Conservation (phyloP, 495 filamentous ascomycete species). For the Aspergillus sclerotioniger region DNA sequence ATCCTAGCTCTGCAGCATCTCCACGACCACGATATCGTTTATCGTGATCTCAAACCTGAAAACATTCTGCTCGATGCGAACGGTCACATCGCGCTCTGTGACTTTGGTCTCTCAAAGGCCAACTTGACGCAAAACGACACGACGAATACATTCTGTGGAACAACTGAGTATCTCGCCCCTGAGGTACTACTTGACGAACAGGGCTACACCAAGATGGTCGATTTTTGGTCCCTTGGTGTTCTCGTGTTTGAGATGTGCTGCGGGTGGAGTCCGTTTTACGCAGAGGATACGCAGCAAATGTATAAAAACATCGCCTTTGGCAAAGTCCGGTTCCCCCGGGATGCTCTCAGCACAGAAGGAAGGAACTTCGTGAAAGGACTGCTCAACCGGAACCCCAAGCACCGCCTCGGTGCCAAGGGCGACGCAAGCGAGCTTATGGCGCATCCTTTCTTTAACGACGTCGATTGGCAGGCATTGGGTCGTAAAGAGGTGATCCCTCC, state of each 20-base stretch:
- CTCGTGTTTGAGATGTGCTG: constrained; percentile 99
- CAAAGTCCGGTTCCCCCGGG: constrained; percentile 93
- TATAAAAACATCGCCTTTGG: constrained; percentile 99
- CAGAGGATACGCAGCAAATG: constrained; percentile 99
- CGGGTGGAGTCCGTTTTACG: constrained; percentile 98
- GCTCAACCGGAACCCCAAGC: constrained; percentile 94
- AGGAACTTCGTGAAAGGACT: constrained; percentile 97
- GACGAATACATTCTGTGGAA: constrained; percentile 98
- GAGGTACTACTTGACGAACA: constrained; percentile 94
- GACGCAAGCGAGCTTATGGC: constrained; percentile 94
- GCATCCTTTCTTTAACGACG: constrained; percentile 90
- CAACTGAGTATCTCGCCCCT: constrained; percentile 94
- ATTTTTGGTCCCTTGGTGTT: constrained; percentile 98
- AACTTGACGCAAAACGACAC: constrained; percentile 94
- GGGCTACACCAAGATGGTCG: constrained; percentile 99
- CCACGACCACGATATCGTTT: constrained; percentile 95
- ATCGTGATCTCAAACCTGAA: constrained; percentile 86
- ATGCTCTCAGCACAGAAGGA: constrained; percentile 89
- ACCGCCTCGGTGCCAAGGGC: constrained; percentile 83
- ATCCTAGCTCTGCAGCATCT: constrained; percentile 95
- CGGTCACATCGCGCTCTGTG: constrained; percentile 80
- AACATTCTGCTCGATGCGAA: constrained; percentile 84
- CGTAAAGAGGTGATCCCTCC: constrained; percentile 94
- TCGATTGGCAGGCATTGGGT: constrained; percentile 83
- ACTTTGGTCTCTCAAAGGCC: constrained; percentile 94